Evolutionary conservation across 2,329 filamentous ascomycete species (phyloP), one percentile per base, ranked within the genome.

Genomic region (Claviceps sp.): DNA sequence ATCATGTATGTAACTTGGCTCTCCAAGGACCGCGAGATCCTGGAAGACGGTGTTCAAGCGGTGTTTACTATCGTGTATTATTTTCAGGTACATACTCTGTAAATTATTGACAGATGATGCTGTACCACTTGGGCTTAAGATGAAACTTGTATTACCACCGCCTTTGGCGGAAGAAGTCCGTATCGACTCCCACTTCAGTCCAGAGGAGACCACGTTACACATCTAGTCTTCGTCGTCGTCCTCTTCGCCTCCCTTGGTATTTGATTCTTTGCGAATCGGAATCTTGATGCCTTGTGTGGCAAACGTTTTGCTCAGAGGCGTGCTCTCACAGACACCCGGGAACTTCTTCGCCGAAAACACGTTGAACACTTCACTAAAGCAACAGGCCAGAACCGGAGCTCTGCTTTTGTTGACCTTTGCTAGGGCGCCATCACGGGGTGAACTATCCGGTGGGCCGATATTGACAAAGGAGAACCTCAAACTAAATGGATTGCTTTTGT

Each of bases 291-390:
- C 93, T 63, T 98, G 93, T 1, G 80, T 76, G 3, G 93, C 91
- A 69, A 98, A 97, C 55, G 82, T 87, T 67, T 94, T 95, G 75
- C 90, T 96, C 17, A 97, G 72, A 4, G 82, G 70, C 0, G 93
- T 98, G 66, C 86, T 94, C 65, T 97, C 91, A 53, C 95, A 95
- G 1, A 98, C 93, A 42, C 93, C 93, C 0, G 93, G 93, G 67
- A 98, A 98, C 63, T 96, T 96, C 76, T 98, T 98, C 47, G 93
- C 93, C 2, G 88, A 95, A 69, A 85, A 97, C 34, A 98, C 93
- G 50, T 88, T 87, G 73, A 98, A 97, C 2, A 82, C 77, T 4
- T 95, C 86, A 47, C 87, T 94, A 68, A 91, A 97, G 60, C 82
- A 84, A 8, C 83, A 85, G 1, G 91, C 89, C 17, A 97, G 77